phyloP scores from a whole-genome alignment of 495 filamentous ascomycete genomes.

The Talaromyces trachyspermus region DNA sequence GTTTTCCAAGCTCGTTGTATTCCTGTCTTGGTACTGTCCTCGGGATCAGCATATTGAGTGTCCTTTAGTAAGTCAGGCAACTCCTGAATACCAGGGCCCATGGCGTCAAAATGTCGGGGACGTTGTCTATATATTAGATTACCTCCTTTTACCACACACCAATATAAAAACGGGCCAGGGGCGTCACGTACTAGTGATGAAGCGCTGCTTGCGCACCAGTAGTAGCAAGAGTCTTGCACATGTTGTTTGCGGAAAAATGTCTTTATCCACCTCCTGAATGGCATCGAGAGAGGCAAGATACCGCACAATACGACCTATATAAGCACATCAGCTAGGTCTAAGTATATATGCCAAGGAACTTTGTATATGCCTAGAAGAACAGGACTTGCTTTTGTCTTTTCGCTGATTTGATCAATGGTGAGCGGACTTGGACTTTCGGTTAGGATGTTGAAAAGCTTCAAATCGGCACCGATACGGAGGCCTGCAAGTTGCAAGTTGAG shows the following conservation, averaged over 20 bases:
- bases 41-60: slow-evolving; percentile 30
- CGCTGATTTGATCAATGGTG: not conserved
- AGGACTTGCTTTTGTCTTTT: not conserved
- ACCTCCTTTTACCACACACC: too few species aligned
- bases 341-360: not conserved
- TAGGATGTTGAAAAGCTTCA: not conserved
- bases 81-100: slow-evolving; percentile 18
- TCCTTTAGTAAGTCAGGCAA: slow-evolving; percentile 34
- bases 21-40: slow-evolving; percentile 23
- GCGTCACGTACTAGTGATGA: slow-evolving; percentile 1
- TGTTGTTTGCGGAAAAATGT: not conserved
- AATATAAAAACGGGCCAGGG: too few species aligned
- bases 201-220: not conserved
- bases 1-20: slow-evolving; percentile 37
- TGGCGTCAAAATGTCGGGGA: slow-evolving; percentile 26
- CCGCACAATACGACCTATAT: not conserved
- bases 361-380: not conserved
- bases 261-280: not conserved
- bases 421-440: not conserved
- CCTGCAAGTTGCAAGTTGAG: slow-evolving; percentile 10
- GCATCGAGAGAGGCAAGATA: slow-evolving; percentile 1
- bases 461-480: slow-evolving; percentile 11
- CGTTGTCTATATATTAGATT: not conserved
- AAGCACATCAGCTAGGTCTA: not conserved
- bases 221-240: not conserved